phyloP scores from a whole-genome alignment of 2,329 filamentous ascomycete genomes.

The Pezicula carpinea region DNA sequence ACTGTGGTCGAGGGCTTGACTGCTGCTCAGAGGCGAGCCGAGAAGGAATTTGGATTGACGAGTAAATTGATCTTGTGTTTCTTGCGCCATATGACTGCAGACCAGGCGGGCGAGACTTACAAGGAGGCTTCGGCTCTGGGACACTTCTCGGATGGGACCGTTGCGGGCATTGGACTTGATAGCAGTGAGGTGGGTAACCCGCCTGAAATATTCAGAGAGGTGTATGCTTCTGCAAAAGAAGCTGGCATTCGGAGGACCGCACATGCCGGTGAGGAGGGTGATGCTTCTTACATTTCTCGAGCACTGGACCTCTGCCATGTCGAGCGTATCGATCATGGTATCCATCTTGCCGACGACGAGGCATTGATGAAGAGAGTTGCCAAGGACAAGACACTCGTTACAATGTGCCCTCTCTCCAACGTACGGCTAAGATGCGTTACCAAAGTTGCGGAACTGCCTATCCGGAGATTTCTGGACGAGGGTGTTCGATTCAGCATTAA shows the following conservation, averaged over 20 bases:
- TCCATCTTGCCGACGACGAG: constrained; percentile 57
- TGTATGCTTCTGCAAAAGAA: constrained; percentile 51
- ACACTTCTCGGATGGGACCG: constrained; percentile 45
- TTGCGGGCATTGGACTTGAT: constrained; percentile 63
- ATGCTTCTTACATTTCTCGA: constrained; percentile 57
- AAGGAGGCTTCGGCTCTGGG: constrained; percentile 35
- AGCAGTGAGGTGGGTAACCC: constrained; percentile 56
- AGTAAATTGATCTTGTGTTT: constrained; percentile 68
- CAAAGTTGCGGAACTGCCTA: constrained; percentile 38
- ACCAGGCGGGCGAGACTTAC: constrained; percentile 47
- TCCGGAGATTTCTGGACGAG: constrained; percentile 36
- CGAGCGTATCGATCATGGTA: constrained; percentile 70
- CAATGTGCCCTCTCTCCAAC: constrained; percentile 71
- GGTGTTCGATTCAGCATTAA: constrained; percentile 43
- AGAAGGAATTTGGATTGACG: constrained; percentile 58
- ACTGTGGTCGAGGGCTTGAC: constrained; percentile 61
- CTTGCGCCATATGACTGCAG: constrained; percentile 61
- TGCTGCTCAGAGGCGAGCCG: constrained; percentile 54
- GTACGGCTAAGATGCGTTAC: constrained; percentile 47
- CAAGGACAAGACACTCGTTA: constrained; percentile 54
- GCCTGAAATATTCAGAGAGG: constrained; percentile 54
- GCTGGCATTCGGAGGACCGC: constrained; percentile 60
- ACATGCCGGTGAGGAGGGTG: constrained; percentile 73
- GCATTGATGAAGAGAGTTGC: constrained; percentile 55
- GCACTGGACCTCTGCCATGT: constrained; percentile 59